Conservation (phyloP, 1,284 basidiomycete genomes). For the Hypsizygus ulmarius region DNA sequence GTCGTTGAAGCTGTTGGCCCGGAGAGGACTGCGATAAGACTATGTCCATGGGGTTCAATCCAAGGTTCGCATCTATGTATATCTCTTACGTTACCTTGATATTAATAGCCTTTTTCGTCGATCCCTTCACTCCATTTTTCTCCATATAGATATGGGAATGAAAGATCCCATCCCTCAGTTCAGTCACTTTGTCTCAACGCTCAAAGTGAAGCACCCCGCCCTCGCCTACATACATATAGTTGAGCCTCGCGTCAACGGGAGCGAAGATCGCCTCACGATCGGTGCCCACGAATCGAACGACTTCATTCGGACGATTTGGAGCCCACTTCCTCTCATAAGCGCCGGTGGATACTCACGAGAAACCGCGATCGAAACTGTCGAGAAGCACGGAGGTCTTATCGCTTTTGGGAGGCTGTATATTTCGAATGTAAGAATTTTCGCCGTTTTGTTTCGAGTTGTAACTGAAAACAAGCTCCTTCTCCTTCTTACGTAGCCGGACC, state of each 20-base stretch:
- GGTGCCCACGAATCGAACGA: slow-evolving; percentile 34
- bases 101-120: no score
- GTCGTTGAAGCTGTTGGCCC: slow-evolving; percentile 31
- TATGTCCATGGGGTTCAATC: slow-evolving; percentile 36
- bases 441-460: not conserved
- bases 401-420: slow-evolving; percentile 50
- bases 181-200: slow-evolving; percentile 30
- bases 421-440: slow-evolving; percentile 33
- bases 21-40: slow-evolving; percentile 37
- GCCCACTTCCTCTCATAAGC: slow-evolving; percentile 39
- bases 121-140: not conserved
- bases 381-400: slow-evolving; percentile 31
- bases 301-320: slow-evolving; percentile 34
- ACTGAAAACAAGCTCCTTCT: slow-evolving; percentile 6
- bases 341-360: slow-evolving; percentile 46
- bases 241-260: slow-evolving; percentile 39
- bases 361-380: slow-evolving; percentile 29
- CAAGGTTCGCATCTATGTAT: slow-evolving; percentile 18
- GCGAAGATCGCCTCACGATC: slow-evolving; percentile 5
- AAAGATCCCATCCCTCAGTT: slow-evolving; percentile 46
- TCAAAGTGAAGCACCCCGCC: slow-evolving; percentile 38
- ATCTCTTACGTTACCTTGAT: not conserved
- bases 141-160: slow-evolving; percentile 42
- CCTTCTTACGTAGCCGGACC: slow-evolving; percentile 43
- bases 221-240: slow-evolving; percentile 62